A percentile compares a stretch with the other conserved stretches of the same genome.
Conservation (phyloP, 2,329 filamentous ascomycete genomes). For the Plectosphaerella plurivora region DNA sequence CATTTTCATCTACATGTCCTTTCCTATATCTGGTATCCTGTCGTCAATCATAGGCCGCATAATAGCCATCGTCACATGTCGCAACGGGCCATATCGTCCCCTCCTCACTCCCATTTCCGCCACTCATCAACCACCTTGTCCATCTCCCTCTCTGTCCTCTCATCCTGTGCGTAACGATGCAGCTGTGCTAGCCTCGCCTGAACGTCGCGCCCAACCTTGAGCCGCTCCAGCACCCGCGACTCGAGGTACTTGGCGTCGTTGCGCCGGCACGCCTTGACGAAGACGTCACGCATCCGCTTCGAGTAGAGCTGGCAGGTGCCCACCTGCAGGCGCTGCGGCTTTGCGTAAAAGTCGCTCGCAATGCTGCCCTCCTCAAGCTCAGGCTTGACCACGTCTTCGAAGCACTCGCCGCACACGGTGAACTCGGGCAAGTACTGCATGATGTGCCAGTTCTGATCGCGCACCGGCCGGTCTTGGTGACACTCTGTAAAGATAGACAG, state of each 20-base stretch:
- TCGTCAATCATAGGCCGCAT: background rate
- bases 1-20: too few relatives aligned
- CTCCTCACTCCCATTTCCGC: slow-evolving; percentile 49
- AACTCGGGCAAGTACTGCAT: slow-evolving; percentile 73
- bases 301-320: slow-evolving; percentile 78
- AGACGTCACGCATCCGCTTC: slow-evolving; percentile 70
- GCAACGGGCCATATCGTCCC: slow-evolving; percentile 22
- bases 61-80: slow-evolving; percentile 12
- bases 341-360: slow-evolving; percentile 60
- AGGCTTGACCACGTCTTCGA: slow-evolving; percentile 73
- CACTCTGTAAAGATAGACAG: slow-evolving; percentile 60
- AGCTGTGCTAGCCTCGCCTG: slow-evolving; percentile 46
- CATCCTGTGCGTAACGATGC: slow-evolving; percentile 26
- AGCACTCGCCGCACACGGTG: slow-evolving; percentile 85
- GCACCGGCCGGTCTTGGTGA: slow-evolving; percentile 55
- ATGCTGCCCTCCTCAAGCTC: slow-evolving; percentile 50
- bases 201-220: slow-evolving; percentile 55
- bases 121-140: slow-evolving; percentile 51
- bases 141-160: slow-evolving; percentile 36
- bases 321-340: slow-evolving; percentile 49
- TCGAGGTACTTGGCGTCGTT: slow-evolving; percentile 64
- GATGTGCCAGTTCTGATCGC: slow-evolving; percentile 69
- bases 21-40: background rate
- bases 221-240: slow-evolving; percentile 51
- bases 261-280: slow-evolving; percentile 59